Evolutionary conservation across 23 red algal genomes (phyloP).

Genomic region (Agarophyton chilense): DNA sequence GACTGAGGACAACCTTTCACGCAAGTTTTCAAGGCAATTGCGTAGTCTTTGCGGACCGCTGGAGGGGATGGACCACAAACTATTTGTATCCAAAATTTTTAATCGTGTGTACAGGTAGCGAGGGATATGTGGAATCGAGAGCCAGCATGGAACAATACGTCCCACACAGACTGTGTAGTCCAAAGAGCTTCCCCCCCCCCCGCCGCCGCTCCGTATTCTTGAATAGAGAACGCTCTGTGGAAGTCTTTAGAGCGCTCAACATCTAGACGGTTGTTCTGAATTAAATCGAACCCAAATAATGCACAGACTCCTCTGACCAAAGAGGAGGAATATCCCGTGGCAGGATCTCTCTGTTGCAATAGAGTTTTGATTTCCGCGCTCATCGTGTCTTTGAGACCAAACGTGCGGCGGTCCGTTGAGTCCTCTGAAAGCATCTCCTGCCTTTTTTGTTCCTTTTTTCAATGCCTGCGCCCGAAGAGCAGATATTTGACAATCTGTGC

Average conservation of each 20-base stretch:
- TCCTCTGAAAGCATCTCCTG: no score
- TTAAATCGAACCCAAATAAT: not conserved
- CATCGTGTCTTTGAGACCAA: not conserved
- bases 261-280: not conserved
- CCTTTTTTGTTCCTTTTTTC: not conserved
- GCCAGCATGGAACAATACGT: no score
- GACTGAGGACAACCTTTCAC: no score
- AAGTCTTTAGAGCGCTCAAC: not conserved
- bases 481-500: not conserved
- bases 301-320: not conserved
- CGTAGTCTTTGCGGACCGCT: not conserved
- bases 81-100: not conserved
- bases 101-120: not conserved
- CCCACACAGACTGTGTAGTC: no score
- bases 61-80: not conserved
- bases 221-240: no score
- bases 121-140: not conserved
- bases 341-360: not conserved
- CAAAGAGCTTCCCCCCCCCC: no score
- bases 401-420: no score
- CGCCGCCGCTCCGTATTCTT: no score
- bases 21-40: no score
- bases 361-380: not conserved
- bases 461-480: not conserved
- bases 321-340: not conserved